Evolutionary conservation across 2,329 filamentous ascomycete species (phyloP), one percentile per base, ranked within the genome.

Genomic region (Epichloe uncinata): DNA sequence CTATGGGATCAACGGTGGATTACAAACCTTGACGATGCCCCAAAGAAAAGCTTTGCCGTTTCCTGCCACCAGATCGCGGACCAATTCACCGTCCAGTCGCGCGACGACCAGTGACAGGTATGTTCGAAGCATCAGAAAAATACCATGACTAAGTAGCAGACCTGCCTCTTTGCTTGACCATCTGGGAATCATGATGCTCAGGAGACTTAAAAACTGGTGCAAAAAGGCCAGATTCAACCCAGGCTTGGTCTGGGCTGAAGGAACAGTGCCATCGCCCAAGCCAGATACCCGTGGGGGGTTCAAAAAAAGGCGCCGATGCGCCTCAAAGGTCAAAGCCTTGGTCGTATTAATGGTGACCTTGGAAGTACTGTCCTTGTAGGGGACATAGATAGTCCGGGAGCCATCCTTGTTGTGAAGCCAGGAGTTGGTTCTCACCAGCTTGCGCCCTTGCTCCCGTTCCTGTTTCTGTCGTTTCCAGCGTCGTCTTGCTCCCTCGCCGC

Each of bases 211-310:
- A 60, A 98, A 97, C 67, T 98, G 93, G 65, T 98, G 93, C 48
- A 98, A 68, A 98, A 98, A 98, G 11, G 93, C 93, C 52, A 98
- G 75, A 63, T 98, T 98, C 38, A 98, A 71, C 0, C 93, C 93
- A 0, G 93, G 89, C 65, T 95, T 97, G 3, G 90, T 91, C 64
- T 95, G 87, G 9, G 87, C 79, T 2, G 90, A 87, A 15, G 93
- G 93, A 5, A 94, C 87, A 42, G 77, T 75, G 13, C 82, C 81
- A 64, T 89, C 82, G 38, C 77, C 75, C 45, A 93, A 75, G 1
- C 88, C 85, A 12, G 88, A 85, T 16, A 89, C 85, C 53, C 88
- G 77, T 4, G 90, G 90, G 90, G 60, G 90, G 60, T 95, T 93
- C 45, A 98, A 73, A 64, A 98, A 98, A 33, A 98, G 75, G 26